Evolutionary conservation across 371 early-diverging fungal species (phyloP), one percentile per base, ranked within the genome.

Genomic region (Mucor plumbeus): DNA sequence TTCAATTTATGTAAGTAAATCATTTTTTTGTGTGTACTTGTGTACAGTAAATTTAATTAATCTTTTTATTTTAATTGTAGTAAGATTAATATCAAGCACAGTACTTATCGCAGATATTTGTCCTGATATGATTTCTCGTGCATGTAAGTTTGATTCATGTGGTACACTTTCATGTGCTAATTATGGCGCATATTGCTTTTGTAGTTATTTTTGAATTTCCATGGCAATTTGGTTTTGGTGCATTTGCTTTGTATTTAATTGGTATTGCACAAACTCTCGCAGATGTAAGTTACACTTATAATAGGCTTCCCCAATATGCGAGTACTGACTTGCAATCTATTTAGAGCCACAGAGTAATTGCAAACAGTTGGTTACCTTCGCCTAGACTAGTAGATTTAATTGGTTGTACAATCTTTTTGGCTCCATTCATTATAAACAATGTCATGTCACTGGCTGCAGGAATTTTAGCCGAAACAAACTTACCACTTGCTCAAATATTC

Each of bases 331-430:
- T 1, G 26, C 48, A 7, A 26, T 13, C 40, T 38, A 11, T 38
- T 21, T 69, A 82, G 83, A 80, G 78, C 54, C 83, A 82, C 43
- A 73, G 70, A 70, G 74, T 75, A 0, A 67, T 82, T 53, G 71
- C 80, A 10, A 76, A 64, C 11, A 78, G 77, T 35, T 82, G 83
- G 83, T n/a, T 82, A 13, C 83, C 83, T n/a, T 77, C 80, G 1
- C 74, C 83, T 10, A 36, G 26, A 31, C 10, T 75, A 34, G 83
- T 80, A 6, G 80, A 82, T 61, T 40, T 76, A 19, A 54, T 80
- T 21, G 79, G 83, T 6, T 64, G 74, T 31, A 69, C 70, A 5
- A 65, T 78, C 31, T 61, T 82, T 21, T 33, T 82, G 14, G 59
- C 72, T 17, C 83, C 83, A 5, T 76, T 80, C 61, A 67, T 80